Evolutionary conservation across 179 eudicot species (phyloP).

Genomic region (Nepenthes alata): DNA sequence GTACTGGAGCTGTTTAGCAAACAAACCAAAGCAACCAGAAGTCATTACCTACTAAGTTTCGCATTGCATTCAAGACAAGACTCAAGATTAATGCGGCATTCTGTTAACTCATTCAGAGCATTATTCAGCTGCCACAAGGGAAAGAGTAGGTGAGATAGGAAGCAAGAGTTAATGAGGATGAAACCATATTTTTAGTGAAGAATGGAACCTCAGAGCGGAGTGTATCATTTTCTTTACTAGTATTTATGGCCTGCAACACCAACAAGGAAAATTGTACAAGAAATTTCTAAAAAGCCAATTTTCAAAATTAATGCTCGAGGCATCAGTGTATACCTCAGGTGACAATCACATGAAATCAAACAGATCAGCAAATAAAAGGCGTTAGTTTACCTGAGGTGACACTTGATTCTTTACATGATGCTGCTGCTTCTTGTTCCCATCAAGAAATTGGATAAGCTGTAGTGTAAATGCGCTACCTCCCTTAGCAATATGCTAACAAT

Average conservation of each 20-base stretch:
- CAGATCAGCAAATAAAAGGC: background rate
- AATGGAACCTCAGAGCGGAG: conserved; percentile 37
- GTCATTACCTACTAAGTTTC: conserved; percentile 42
- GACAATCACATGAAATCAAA: background rate
- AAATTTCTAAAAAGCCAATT: background rate
- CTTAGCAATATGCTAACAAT: background rate
- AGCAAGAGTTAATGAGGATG: background rate
- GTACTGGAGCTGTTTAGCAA: background rate
- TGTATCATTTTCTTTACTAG: conserved; percentile 20
- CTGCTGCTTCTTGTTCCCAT: conserved; percentile 34
- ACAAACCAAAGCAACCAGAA: conserved; percentile 3
- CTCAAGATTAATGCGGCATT: conserved; percentile 51
- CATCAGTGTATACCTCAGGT: background rate
- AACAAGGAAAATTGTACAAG: conserved; percentile 3
- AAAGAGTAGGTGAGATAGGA: conserved; percentile 7
- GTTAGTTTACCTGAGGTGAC: conserved; percentile 26
- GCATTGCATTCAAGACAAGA: conserved; percentile 61
- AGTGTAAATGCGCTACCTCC: conserved; percentile 20
- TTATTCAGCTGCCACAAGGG: conserved; percentile 30
- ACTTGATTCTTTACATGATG: conserved; percentile 16
- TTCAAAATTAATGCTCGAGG: background rate
- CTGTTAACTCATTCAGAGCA: conserved; percentile 44
- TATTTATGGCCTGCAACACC: conserved; percentile 25
- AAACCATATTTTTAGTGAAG: background rate
- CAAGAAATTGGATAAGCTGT: conserved; percentile 53